A percentile compares a stretch with the other conserved stretches of the same genome.
Conservation (phyloP, 2,329 filamentous ascomycete genomes). For the Dothistroma septosporum region DNA sequence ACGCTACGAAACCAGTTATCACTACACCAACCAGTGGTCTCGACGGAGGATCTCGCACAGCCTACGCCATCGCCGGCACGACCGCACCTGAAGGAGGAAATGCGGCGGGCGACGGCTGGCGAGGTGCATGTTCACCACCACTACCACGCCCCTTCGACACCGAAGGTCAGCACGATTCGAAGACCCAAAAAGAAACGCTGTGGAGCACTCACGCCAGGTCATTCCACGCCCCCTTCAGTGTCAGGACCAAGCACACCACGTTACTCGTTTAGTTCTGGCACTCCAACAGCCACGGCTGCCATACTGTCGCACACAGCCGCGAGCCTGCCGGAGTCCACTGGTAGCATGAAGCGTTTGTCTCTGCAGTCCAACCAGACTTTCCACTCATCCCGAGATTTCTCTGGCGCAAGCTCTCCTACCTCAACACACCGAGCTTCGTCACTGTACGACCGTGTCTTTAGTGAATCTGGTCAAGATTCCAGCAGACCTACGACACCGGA, state of each 20-base stretch:
- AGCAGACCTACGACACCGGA: slow-evolving; percentile 78
- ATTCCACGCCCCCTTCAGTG: slow-evolving; percentile 38
- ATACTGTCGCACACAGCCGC: slow-evolving; percentile 61
- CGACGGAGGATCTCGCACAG: slow-evolving; percentile 30
- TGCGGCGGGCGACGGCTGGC: slow-evolving; percentile 59
- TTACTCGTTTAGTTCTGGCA: slow-evolving; percentile 39
- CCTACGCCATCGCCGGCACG: slow-evolving; percentile 8
- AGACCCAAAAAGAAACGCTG: slow-evolving; percentile 67
- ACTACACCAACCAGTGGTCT: slow-evolving; percentile 66
- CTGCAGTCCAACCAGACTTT: slow-evolving; percentile 57
- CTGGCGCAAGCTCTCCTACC: slow-evolving; percentile 74
- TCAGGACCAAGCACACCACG: slow-evolving; percentile 36
- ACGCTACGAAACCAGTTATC: slow-evolving; percentile 75
- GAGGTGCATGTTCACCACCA: slow-evolving; percentile 93
- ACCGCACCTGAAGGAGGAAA: slow-evolving; percentile 63
- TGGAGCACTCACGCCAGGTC: slow-evolving; percentile 53
- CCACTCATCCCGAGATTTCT: slow-evolving; percentile 63
- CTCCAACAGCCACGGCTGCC: slow-evolving; percentile 50
- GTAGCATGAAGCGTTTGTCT: slow-evolving; percentile 58
- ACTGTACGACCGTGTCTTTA: slow-evolving; percentile 71
- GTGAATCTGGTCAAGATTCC: slow-evolving; percentile 55
- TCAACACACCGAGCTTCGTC: slow-evolving; percentile 66
- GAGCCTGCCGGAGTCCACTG: slow-evolving; percentile 51
- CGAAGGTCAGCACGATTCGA: slow-evolving; percentile 37
- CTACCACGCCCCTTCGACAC: slow-evolving; percentile 63